Conservation (phyloP, 2,329 filamentous ascomycete species). For the Conoideocrella luteorostrata region DNA sequence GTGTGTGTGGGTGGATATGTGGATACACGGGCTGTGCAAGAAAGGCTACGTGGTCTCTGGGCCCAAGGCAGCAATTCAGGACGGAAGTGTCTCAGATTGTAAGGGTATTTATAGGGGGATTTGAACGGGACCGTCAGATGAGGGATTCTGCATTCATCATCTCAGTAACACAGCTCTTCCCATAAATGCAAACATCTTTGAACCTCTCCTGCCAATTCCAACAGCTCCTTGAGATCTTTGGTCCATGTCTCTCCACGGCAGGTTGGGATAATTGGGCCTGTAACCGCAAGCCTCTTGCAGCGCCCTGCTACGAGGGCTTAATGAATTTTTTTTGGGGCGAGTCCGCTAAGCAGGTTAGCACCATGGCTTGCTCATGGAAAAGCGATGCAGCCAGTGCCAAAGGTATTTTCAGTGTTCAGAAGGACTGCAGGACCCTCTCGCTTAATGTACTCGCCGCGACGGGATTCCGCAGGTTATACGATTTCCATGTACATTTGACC, state of each 20-base stretch:
- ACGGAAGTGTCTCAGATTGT: too few species aligned
- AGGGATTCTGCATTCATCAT: too few species aligned
- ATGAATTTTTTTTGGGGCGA: background rate
- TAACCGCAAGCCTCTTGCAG: constrained; percentile 2
- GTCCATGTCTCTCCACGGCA: constrained; percentile 1
- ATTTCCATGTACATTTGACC: too few species aligned
- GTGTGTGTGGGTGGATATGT: too few species aligned
- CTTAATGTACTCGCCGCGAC: background rate
- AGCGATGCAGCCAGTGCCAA: background rate
- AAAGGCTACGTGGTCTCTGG: too few species aligned
- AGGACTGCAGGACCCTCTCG: background rate
- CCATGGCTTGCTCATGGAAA: background rate
- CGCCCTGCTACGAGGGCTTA: background rate
- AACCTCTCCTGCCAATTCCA: too few species aligned
- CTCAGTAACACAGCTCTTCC: too few species aligned
- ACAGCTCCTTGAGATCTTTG: constrained; percentile 4
- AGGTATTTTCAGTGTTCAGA: background rate
- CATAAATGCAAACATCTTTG: too few species aligned
- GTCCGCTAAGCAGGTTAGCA: background rate
- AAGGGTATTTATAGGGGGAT: too few species aligned
- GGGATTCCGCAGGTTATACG: background rate
- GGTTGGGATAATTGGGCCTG: constrained; percentile 5
- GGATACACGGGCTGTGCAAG: too few species aligned
- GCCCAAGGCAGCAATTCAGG: too few species aligned
- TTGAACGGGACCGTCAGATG: too few species aligned